These are phyloP conservation scores for Epichloe coenophiala DNA, from an alignment of 2,329 filamentous ascomycete species.

Conservation along the genomic window DNA sequence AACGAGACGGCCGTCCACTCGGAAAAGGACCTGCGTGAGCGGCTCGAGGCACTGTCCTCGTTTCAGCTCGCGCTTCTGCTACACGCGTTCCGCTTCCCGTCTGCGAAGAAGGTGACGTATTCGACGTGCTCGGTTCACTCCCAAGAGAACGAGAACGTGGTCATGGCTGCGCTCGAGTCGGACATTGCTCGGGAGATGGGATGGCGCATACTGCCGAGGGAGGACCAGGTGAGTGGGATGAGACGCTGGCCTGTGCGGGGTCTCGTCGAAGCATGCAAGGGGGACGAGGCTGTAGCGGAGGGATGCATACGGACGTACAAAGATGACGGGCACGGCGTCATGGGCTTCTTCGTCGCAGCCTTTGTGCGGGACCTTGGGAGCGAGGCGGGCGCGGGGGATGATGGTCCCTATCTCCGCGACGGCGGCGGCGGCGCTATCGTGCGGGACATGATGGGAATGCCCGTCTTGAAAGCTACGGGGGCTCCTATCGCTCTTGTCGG, in stretches of 20 bases:
- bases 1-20: slow-evolving; percentile 38
- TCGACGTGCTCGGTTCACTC: slow-evolving; percentile 85
- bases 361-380: slow-evolving; percentile 40
- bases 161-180: slow-evolving; percentile 56
- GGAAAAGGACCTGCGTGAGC: slow-evolving; percentile 43
- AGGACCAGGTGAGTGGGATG: slow-evolving; percentile 66
- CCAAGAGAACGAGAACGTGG: slow-evolving; percentile 81
- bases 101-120: slow-evolving; percentile 67
- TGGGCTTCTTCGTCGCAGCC: slow-evolving; percentile 91
- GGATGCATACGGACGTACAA: slow-evolving; percentile 74
- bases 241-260: slow-evolving; percentile 60
- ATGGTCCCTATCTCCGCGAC: slow-evolving; percentile 42
- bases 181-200: slow-evolving; percentile 50
- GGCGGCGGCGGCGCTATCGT: slow-evolving; percentile 39
- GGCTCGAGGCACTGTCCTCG: slow-evolving; percentile 59
- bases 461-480: slow-evolving; percentile 23
- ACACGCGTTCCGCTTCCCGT: slow-evolving; percentile 73
- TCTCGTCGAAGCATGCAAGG: slow-evolving; percentile 32
- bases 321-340: slow-evolving; percentile 68
- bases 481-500: slow-evolving; percentile 14
- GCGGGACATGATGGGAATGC: slow-evolving; percentile 25
- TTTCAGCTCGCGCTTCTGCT: slow-evolving; percentile 74
- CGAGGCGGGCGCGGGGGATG: slow-evolving; percentile 5
- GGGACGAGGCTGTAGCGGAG: slow-evolving; percentile 45
- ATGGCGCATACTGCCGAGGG: slow-evolving; percentile 63